Conservation (phyloP, 106 monocot species). For the Acorus gramineus region DNA sequence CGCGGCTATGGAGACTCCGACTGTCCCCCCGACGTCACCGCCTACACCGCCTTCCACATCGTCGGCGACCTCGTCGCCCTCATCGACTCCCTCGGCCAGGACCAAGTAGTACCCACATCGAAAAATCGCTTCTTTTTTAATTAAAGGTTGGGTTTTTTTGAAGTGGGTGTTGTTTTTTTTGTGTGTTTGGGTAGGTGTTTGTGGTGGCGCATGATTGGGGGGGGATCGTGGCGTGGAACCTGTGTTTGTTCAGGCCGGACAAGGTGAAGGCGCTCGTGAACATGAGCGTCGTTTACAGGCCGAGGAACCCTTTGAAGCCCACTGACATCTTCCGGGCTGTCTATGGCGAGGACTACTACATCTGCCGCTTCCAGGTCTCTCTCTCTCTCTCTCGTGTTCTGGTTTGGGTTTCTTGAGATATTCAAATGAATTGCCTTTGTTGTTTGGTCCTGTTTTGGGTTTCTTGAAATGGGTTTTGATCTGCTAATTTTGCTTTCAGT, state of each 20-base stretch:
- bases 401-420: neutral
- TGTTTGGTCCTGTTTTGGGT: too few relatives aligned
- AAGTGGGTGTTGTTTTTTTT: too few relatives aligned
- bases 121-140: too few relatives aligned
- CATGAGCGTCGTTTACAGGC: constrained; percentile 36
- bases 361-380: constrained; percentile 40
- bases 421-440: too few relatives aligned
- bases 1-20: constrained; percentile 62
- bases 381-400: too few relatives aligned
- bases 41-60: constrained; percentile 26
- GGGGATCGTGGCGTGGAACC: constrained; percentile 42
- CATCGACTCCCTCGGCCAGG: constrained; percentile 22
- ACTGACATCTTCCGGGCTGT: constrained; percentile 17
- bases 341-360: constrained; percentile 44
- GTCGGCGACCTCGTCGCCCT: constrained; percentile 48
- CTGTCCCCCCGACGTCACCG: constrained; percentile 1
- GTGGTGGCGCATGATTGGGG: constrained; percentile 71
- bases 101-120: constrained; percentile 4
- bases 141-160: too few relatives aligned
- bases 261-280: constrained; percentile 44
- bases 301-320: constrained; percentile 12
- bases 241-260: constrained; percentile 43
- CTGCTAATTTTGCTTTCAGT: too few relatives aligned
- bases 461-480: too few relatives aligned
- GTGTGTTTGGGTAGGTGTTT: constrained; percentile 22